Percentiles rank a stretch among this genome's conserved stretches.
These are phyloP conservation scores for Clavispora phyllophila DNA, from an alignment of 805 yeast genomes.

Conservation along the genomic window DNA sequence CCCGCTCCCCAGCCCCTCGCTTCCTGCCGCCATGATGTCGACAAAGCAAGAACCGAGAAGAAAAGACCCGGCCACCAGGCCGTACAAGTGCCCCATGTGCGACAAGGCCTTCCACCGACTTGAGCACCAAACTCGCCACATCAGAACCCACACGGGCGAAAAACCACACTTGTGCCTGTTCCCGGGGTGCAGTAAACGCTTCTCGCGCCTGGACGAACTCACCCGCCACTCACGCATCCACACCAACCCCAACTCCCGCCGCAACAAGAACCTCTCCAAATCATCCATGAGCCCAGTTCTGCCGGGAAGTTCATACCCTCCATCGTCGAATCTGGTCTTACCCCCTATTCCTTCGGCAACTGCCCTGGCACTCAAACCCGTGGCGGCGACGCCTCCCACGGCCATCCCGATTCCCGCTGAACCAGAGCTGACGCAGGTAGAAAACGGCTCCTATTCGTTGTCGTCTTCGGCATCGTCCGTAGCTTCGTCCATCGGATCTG, in stretches of 20 bases:
- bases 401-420: neutral
- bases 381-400: neutral
- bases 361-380: neutral
- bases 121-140: slow-evolving; percentile 76
- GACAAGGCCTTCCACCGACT: slow-evolving; percentile 69
- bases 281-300: neutral
- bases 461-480: slow-evolving; percentile 1
- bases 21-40: slow-evolving; percentile 8
- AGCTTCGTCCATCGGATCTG: neutral
- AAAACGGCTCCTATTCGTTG: neutral
- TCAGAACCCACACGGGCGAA: slow-evolving; percentile 78
- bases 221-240: slow-evolving; percentile 72
- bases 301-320: neutral
- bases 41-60: slow-evolving; percentile 14
- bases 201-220: slow-evolving; percentile 67
- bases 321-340: neutral
- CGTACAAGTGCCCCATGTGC: slow-evolving; percentile 72
- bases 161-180: slow-evolving; percentile 74
- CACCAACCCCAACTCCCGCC: slow-evolving; percentile 61
- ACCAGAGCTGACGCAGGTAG: neutral
- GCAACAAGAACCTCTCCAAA: slow-evolving; percentile 43
- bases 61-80: slow-evolving; percentile 31
- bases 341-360: neutral
- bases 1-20: neutral
- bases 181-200: slow-evolving; percentile 64